Base-by-base conservation (phyloP, 2,329 filamentous ascomycete genomes). In the Aureobasidium sp. region DNA sequence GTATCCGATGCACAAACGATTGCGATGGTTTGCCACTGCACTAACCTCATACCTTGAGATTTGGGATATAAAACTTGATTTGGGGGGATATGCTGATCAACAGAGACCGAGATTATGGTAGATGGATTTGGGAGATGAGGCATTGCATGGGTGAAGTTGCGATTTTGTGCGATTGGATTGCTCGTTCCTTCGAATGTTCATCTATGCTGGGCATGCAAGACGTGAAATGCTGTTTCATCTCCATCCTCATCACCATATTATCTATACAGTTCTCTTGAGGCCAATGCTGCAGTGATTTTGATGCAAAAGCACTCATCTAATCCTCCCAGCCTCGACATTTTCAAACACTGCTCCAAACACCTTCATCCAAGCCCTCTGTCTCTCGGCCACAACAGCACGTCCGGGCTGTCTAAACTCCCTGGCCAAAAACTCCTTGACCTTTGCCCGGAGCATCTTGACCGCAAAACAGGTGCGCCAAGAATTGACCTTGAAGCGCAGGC, bases 391-490 rank as follows among this genome's bases (percentile, higher is more conserved):
- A 29, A 62, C 29, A 55, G 72, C 70, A 20, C 74, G 65, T 1
- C 74, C 74, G 5, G 78, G 76, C 44, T 71, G 73, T 74, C 85
- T 88, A 77, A 95, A 91, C 25, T 84, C 82, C 34, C 83, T 81
- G 0, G 84, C 84, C 51, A 96, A 79, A 44, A 95, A 83, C 67
- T 96, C 91, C 66, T 87, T 85, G 20, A 96, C 78, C 29, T 88
- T 83, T 1, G 80, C 78, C 22, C 91, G 84, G 59, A 97, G 78
- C 6, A 86, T 84, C 75, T 97, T 97, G 70, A 99, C 78, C n/a
- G 88, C 91, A 39, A 96, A 83, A 81, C 94, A 87, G 0, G 87
- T 87, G 76, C 92, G 95, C 92, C 93, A 97, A 71, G 96, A 89
- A 5, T 86, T 83, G 0, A 95, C 83, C 25, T 88, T 84, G 72